A percentile compares a stretch with the other conserved stretches of the same genome.
Conservation (phyloP, 768 basidiomycete genomes). For the Cyclocybe cylindracea region DNA sequence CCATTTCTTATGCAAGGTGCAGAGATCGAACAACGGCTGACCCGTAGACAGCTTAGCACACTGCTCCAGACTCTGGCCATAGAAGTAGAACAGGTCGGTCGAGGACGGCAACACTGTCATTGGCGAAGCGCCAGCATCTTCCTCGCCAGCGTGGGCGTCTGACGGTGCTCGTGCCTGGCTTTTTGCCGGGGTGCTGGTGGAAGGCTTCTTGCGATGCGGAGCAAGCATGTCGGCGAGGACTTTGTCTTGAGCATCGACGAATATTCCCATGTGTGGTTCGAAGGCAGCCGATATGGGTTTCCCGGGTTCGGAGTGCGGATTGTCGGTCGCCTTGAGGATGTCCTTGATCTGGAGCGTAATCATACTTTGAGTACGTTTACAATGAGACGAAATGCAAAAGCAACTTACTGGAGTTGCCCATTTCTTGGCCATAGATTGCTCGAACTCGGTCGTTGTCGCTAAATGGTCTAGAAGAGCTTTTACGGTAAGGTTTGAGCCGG, state of each 20-base stretch:
- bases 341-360: constrained; percentile 52
- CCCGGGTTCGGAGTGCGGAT: constrained; percentile 49
- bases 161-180: constrained; percentile 47
- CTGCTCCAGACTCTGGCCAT: constrained; percentile 92
- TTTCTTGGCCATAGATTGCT: constrained; percentile 76
- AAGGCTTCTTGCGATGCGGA: constrained; percentile 61
- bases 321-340: constrained; percentile 57
- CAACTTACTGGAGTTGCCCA: constrained; percentile 70
- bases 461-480: constrained; percentile 82
- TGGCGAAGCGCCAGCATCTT: constrained; percentile 45
- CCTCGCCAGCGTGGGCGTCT: constrained; percentile 23
- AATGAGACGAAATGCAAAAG: neutral
- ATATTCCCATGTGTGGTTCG: constrained; percentile 89
- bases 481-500: constrained; percentile 71
- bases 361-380: neutral
- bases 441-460: constrained; percentile 87
- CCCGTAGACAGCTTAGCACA: constrained; percentile 90
- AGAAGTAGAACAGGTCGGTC: constrained; percentile 96
- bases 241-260: constrained; percentile 95
- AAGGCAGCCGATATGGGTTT: constrained; percentile 87
- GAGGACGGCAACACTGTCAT: constrained; percentile 87
- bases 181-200: constrained; percentile 47
- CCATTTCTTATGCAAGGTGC: constrained; percentile 89
- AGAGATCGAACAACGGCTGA: constrained; percentile 80
- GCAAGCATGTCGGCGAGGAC: constrained; percentile 90